phyloP scores from a whole-genome alignment of 2,329 filamentous ascomycete species.

The Beauveria bassiana region DNA sequence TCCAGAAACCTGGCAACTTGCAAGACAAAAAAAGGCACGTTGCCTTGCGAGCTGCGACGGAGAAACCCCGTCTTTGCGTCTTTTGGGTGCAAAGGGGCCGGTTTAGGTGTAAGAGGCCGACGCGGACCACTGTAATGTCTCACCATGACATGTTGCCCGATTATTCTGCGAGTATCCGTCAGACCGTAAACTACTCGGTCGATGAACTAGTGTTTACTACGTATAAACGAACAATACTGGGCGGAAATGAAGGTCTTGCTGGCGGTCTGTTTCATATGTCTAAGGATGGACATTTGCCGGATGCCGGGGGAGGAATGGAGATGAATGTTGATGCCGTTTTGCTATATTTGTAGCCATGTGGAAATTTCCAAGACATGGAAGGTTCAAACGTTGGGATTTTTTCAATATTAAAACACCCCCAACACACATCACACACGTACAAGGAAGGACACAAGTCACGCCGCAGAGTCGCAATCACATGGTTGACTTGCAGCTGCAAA shows the following conservation, averaged over 20 bases:
- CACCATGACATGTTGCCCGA: slow-evolving; percentile 2
- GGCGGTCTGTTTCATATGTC: neutral
- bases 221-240: no score
- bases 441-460: neutral
- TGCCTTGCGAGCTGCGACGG: neutral
- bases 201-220: neutral
- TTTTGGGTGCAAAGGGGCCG: neutral
- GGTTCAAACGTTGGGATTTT: neutral
- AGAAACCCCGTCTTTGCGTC: neutral
- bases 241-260: neutral
- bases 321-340: neutral
- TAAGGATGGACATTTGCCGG: neutral
- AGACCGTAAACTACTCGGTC: no score
- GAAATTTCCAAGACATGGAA: neutral
- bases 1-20: neutral
- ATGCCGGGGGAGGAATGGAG: neutral
- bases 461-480: slow-evolving; percentile 3
- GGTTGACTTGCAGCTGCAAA: slow-evolving; percentile 5
- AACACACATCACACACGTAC: neutral
- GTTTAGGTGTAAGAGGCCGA: slow-evolving; percentile 5
- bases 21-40: neutral
- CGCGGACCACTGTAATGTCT: slow-evolving; percentile 6
- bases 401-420: neutral
- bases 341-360: neutral
- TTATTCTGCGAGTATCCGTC: neutral